Evolutionary conservation across 1,284 basidiomycete genomes (phyloP).

Genomic region (Rhodofomes roseus): DNA sequence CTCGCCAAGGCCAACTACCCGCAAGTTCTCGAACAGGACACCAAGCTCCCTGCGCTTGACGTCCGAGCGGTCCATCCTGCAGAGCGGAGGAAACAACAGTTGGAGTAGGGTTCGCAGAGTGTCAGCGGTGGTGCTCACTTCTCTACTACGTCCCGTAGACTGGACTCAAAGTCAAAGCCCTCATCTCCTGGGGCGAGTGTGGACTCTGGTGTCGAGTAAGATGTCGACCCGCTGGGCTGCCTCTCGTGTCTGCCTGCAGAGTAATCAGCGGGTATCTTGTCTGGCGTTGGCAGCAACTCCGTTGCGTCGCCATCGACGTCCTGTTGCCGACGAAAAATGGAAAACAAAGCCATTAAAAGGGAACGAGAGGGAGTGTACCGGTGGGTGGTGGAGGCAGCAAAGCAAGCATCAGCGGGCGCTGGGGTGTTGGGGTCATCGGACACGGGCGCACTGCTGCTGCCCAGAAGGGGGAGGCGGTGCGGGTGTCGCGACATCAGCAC

Average conservation of each 20-base stretch:
- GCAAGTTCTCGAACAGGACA: constrained; percentile 40
- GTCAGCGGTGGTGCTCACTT: constrained; percentile 27
- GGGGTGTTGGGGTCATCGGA: not conserved
- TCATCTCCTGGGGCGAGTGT: constrained; percentile 19
- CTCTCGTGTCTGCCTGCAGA: not conserved
- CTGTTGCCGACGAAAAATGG: not conserved
- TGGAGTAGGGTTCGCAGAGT: not conserved
- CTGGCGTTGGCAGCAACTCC: constrained; percentile 7
- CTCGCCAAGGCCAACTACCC: constrained; percentile 38
- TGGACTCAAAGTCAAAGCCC: constrained; percentile 40
- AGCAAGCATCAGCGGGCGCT: not conserved
- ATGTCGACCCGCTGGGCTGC: constrained; percentile 1
- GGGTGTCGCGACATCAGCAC: not conserved
- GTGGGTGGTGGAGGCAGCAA: not conserved
- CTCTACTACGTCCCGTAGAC: constrained; percentile 28
- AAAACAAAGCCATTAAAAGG: constrained; percentile 6
- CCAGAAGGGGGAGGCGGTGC: not conserved
- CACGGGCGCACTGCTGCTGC: not conserved
- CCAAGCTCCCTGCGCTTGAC: constrained; percentile 40
- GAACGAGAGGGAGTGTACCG: constrained; percentile 4
- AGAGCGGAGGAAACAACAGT: not conserved
- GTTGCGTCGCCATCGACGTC: constrained; percentile 6
- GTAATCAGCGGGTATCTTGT: not conserved
- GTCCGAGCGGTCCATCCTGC: constrained; percentile 36
- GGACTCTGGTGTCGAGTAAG: constrained; percentile 5